Base-by-base conservation (phyloP, 495 filamentous ascomycete species). In the Aspergillus carlsbadensis region DNA sequence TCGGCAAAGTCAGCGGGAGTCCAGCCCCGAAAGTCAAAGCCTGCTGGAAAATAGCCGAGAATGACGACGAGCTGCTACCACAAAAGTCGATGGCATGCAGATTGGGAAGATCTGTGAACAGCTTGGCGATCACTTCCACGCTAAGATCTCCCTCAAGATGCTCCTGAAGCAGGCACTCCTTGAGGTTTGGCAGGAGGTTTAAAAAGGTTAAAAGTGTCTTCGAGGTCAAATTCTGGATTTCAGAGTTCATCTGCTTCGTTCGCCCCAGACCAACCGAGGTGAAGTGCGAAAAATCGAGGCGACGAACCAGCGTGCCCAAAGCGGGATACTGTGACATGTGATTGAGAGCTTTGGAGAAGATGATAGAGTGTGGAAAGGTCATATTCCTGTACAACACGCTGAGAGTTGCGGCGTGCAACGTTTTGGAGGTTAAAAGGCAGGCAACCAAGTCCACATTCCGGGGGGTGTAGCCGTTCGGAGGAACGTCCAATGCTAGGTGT, bases 261-360 rank as follows among this genome's bases (percentile, higher is more conserved):
- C 86, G 82, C 62, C 92, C 91, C 34, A 92, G 76, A 22, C 89
- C 89, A 15, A 89, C 81, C 6, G 90, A 90, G 65, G 90, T 94
- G 72, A 92, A 93, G 76, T 92, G 89, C 40, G 89, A 91, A 69
- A 96, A 92, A 71, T 96, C 91, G 24, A 94, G 74, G 37, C 91
- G 86, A 47, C 87, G 83, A 34, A 94, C 89, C 50, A 94, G 83
- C 31, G 86, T 88, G 15, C 91, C 90, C 47, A 92, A 77, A 11
- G 84, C 81, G 11, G 84, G 85, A 66, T 92, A 84, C 45, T 80
- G 76, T 14, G 78, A 71, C 62, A 94, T 73, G 63, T 90, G 89
- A 53, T 78, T 73, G 29, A 92, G 81, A 57, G 92, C 91, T 72
- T 96, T 96, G 62, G 84, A 86, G 72, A 92, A 96, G 67, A 93